A percentile compares a stretch with the other conserved stretches of the same genome.
Evolutionary conservation across 176 grass and related monocot species (phyloP).

Genomic region (Oryza glumipatula): DNA sequence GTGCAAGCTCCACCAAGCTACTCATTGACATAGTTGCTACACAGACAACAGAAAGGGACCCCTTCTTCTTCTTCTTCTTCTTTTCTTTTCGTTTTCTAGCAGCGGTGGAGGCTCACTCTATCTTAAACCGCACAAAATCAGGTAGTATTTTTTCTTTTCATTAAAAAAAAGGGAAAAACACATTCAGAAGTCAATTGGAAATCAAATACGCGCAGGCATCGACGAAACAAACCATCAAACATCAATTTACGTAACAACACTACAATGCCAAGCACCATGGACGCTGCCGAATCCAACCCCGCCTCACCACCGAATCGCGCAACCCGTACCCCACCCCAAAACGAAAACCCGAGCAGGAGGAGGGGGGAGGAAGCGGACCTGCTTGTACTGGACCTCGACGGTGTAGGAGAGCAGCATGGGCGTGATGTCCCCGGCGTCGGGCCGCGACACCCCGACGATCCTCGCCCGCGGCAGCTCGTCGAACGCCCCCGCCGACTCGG

Average conservation of each 20-base stretch:
- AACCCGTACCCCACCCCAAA: not conserved
- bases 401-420: conserved; percentile 90
- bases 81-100: not conserved
- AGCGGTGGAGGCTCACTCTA: not conserved
- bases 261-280: conserved; percentile 8
- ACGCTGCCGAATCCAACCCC: not conserved
- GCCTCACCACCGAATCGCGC: not conserved
- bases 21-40: not conserved
- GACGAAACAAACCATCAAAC: conserved; percentile 14
- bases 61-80: not conserved
- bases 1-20: not conserved
- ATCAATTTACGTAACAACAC: not conserved
- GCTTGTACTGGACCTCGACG: conserved; percentile 81
- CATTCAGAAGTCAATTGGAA: not conserved
- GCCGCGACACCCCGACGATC: conserved; percentile 66
- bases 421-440: conserved; percentile 77
- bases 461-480: conserved; percentile 71
- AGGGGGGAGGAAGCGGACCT: conserved; percentile 42
- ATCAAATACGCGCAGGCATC: not conserved
- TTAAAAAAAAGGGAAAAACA: not conserved
- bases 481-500: conserved; percentile 55
- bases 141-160: not conserved
- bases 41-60: not conserved
- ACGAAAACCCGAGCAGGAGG: not conserved
- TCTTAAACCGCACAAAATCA: not conserved